These are phyloP conservation scores for Harringtonia lauricola DNA, from an alignment of 2,329 filamentous ascomycete genomes.

Conservation along the genomic window DNA sequence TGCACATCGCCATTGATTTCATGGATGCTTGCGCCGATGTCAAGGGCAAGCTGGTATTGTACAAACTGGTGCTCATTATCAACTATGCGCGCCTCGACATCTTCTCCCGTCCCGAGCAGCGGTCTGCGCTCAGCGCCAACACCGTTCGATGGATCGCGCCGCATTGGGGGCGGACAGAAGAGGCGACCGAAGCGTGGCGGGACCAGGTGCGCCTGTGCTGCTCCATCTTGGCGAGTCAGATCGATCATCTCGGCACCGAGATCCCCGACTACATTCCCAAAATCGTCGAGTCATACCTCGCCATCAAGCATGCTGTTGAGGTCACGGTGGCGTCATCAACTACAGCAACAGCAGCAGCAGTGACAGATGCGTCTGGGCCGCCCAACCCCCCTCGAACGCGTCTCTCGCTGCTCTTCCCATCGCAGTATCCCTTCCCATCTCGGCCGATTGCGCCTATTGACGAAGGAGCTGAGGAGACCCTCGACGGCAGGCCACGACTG, in stretches of 20 bases:
- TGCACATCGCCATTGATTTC: slow-evolving; percentile 86
- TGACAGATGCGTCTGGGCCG: neutral
- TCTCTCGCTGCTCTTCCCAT: slow-evolving; percentile 83
- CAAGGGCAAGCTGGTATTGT: slow-evolving; percentile 82
- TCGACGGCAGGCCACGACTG: slow-evolving; percentile 1
- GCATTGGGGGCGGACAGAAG: slow-evolving; percentile 72
- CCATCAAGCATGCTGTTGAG: slow-evolving; percentile 49
- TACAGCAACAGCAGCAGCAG: neutral
- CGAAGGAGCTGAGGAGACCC: slow-evolving; percentile 18
- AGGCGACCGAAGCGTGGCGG: slow-evolving; percentile 75
- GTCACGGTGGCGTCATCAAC: neutral
- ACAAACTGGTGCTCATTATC: slow-evolving; percentile 85
- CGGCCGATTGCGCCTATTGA: slow-evolving; percentile 42
- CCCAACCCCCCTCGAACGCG: slow-evolving; percentile 42
- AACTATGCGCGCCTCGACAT: slow-evolving; percentile 78
- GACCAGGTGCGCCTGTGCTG: slow-evolving; percentile 91
- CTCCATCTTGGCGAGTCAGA: slow-evolving; percentile 80
- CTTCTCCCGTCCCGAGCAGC: slow-evolving; percentile 69
- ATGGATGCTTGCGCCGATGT: slow-evolving; percentile 82
- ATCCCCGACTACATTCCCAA: slow-evolving; percentile 85
- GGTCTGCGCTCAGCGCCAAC: slow-evolving; percentile 62
- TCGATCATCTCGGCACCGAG: slow-evolving; percentile 66
- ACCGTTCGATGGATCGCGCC: slow-evolving; percentile 86
- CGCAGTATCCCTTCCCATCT: slow-evolving; percentile 76
- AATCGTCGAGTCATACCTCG: slow-evolving; percentile 79